Evolutionary conservation across 148 eudicot species (phyloP).

Genomic region (Spergularia bocconei): DNA sequence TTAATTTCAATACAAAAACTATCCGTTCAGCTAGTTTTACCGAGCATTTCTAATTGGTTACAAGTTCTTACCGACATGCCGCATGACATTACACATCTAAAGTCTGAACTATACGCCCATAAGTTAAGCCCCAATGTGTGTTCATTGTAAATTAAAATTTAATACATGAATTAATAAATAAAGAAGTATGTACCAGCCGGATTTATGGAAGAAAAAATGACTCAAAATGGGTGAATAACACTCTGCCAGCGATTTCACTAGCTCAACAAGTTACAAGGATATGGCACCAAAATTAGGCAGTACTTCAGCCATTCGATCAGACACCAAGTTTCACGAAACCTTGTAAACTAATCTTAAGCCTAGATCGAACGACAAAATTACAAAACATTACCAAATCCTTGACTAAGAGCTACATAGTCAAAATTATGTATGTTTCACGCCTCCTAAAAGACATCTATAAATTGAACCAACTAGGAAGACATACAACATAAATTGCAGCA

Average conservation of each 20-base stretch:
- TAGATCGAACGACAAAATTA: background rate
- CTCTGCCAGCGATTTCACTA: conserved; percentile 3
- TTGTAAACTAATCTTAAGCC: background rate
- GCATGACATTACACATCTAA: no score
- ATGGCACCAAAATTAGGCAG: background rate
- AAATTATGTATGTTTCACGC: background rate
- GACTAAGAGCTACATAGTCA: background rate
- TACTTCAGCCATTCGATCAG: background rate
- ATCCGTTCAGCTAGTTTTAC: no score
- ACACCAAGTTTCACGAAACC: background rate
- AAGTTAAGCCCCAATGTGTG: no score
- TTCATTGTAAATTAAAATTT: no score
- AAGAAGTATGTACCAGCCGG: background rate
- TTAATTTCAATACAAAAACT: no score
- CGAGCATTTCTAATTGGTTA: no score
- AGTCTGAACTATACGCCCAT: no score
- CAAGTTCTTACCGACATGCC: no score
- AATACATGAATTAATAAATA: no score
- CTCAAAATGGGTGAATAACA: background rate
- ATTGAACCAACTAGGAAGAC: background rate
- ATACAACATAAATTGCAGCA: background rate
- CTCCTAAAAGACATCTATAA: background rate
- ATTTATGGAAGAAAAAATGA: background rate
- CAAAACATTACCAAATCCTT: background rate
- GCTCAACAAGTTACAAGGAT: conserved; percentile 16